These are phyloP conservation scores for Ceratocystis destructans DNA, from an alignment of 2,329 filamentous ascomycete species.

Conservation along the genomic window DNA sequence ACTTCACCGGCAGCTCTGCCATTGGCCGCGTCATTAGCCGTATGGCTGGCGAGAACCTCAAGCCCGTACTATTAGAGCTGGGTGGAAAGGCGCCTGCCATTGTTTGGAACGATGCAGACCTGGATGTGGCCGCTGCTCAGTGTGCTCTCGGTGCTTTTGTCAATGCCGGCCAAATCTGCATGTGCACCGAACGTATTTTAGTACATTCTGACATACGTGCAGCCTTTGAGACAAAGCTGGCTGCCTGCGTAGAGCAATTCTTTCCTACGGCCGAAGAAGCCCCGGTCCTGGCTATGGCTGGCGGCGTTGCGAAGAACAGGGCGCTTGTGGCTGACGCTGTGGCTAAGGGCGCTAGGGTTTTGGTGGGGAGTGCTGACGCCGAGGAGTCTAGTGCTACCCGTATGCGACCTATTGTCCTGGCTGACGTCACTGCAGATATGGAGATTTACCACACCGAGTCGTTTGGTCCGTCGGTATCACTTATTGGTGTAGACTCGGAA, in stretches of 20 bases:
- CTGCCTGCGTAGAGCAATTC: slow-evolving; percentile 29
- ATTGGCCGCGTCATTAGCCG: slow-evolving; percentile 61
- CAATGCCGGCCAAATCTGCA: slow-evolving; percentile 70
- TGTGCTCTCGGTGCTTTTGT: slow-evolving; percentile 59
- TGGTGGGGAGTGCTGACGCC: slow-evolving; percentile 29
- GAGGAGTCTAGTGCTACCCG: slow-evolving; percentile 26
- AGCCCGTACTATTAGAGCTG: slow-evolving; percentile 67
- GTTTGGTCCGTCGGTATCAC: slow-evolving; percentile 60
- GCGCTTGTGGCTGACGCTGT: slow-evolving; percentile 53
- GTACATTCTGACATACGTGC: slow-evolving; percentile 37
- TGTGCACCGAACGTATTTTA: slow-evolving; percentile 65
- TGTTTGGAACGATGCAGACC: slow-evolving; percentile 65
- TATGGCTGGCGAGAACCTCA: slow-evolving; percentile 57
- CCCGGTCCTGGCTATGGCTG: slow-evolving; percentile 55
- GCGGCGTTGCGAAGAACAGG: slow-evolving; percentile 52
- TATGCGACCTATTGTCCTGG: slow-evolving; percentile 54
- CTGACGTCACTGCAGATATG: slow-evolving; percentile 50
- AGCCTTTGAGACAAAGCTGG: slow-evolving; percentile 35
- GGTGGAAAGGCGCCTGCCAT: slow-evolving; percentile 72
- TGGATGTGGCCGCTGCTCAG: slow-evolving; percentile 54
- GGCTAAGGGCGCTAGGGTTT: slow-evolving; percentile 47
- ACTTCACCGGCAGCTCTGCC: slow-evolving; percentile 67
- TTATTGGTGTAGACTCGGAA: slow-evolving; percentile 52
- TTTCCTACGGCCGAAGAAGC: slow-evolving; percentile 45
- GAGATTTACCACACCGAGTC: slow-evolving; percentile 61